phyloP scores from a whole-genome alignment of 306 rosid species.

The Luffa acutangula region DNA sequence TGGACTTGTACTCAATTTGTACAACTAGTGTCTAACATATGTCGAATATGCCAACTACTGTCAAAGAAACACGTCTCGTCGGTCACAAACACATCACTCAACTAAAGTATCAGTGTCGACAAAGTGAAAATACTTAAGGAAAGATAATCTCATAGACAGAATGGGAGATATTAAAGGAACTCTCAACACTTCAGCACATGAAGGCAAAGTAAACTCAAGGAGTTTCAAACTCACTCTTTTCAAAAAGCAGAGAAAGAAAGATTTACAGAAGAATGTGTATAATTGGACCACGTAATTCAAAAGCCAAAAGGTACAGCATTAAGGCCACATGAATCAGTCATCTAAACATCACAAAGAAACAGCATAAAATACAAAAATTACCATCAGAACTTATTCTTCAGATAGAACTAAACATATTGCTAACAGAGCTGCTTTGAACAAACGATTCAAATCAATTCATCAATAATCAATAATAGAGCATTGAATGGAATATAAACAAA shows the following conservation, averaged over 20 bases:
- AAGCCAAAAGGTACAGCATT: neutral
- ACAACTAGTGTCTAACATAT: neutral
- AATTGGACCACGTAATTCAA: neutral
- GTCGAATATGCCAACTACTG: neutral
- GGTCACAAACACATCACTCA: too few relatives aligned
- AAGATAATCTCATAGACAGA: neutral
- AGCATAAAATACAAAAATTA: neutral
- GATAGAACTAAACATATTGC: neutral
- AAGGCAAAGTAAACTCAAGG: neutral
- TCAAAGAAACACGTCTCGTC: neutral
- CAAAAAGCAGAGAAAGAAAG: neutral
- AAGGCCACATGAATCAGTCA: neutral
- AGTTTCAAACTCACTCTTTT: neutral
- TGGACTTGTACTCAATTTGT: neutral
- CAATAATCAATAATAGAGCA: neutral
- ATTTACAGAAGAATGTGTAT: neutral
- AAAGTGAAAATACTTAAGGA: neutral
- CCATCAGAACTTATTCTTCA: neutral
- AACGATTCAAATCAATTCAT: neutral
- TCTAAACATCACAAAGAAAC: neutral
- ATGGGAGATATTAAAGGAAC: neutral
- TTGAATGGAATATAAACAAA: neutral
- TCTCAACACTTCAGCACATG: neutral
- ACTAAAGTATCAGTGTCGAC: neutral
- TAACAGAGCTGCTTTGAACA: neutral